phyloP scores from a whole-genome alignment of 2,329 filamentous ascomycete genomes.

The Phialophora expanda region DNA sequence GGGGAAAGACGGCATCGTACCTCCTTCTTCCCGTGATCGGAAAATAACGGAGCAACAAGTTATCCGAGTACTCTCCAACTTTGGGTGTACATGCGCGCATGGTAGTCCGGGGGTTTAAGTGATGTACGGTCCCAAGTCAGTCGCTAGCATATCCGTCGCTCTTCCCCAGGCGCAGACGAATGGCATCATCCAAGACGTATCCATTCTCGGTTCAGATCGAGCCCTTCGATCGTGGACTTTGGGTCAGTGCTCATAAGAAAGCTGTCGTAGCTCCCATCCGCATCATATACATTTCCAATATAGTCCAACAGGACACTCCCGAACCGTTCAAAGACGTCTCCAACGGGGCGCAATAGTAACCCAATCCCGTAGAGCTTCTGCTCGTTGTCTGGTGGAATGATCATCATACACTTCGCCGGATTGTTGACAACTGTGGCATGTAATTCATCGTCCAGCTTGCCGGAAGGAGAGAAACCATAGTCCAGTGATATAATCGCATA shows the following conservation, averaged over 20 bases:
- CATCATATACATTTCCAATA: neutral
- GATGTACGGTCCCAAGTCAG: neutral
- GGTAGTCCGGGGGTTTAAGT: neutral
- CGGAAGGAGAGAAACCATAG: neutral
- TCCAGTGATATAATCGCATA: constrained; percentile 1
- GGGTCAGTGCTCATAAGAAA: neutral
- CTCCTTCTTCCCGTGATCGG: constrained; percentile 17
- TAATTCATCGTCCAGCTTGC: neutral
- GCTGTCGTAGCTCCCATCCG: neutral
- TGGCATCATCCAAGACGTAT: neutral
- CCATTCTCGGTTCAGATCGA: constrained; percentile 4
- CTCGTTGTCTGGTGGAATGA: constrained; percentile 3
- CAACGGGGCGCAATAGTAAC: neutral
- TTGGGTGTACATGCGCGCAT: neutral
- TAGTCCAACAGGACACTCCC: neutral
- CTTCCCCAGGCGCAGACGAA: neutral
- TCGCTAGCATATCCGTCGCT: neutral
- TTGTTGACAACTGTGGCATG: neutral
- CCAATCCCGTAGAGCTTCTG: constrained; percentile 1
- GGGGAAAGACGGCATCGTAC: constrained; percentile 11
- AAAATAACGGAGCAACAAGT: no score
- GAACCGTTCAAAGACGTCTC: neutral
- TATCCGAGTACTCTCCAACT: neutral
- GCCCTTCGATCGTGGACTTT: constrained; percentile 1
- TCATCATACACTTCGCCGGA: neutral